phyloP scores from a whole-genome alignment of 192 early-diverging fungal species.

The Pilobolus umbonatus region DNA sequence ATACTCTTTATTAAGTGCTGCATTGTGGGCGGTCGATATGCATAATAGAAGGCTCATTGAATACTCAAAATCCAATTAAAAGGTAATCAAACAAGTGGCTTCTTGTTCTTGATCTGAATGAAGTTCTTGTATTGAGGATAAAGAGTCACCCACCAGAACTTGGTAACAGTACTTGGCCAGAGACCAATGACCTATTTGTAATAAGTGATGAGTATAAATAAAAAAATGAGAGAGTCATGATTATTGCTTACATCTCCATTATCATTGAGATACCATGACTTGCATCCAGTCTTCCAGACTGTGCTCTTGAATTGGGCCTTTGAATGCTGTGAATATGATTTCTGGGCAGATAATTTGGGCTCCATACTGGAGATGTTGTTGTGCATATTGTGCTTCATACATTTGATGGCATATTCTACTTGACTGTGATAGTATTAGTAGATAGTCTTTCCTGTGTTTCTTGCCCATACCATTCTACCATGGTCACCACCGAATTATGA shows the following conservation, averaged over 20 bases:
- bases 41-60: slow-evolving; percentile 4
- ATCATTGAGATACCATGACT: slow-evolving; percentile 47
- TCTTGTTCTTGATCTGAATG: no score
- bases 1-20: slow-evolving; percentile 8
- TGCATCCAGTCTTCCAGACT: slow-evolving; percentile 47
- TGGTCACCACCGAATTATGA: slow-evolving; percentile 39
- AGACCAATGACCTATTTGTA: background rate
- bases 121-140: background rate
- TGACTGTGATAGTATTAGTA: slow-evolving; percentile 11
- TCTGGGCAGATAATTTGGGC: slow-evolving; percentile 27
- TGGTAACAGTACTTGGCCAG: slow-evolving; percentile 3
- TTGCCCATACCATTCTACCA: slow-evolving; percentile 23
- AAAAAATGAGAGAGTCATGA: background rate
- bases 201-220: background rate
- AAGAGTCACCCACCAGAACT: slow-evolving; percentile 5
- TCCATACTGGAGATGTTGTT: slow-evolving; percentile 38
- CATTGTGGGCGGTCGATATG: slow-evolving; percentile 6
- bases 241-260: background rate
- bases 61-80: no score
- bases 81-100: no score
- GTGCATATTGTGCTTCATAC: slow-evolving; percentile 37
- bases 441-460: background rate
- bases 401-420: slow-evolving; percentile 40
- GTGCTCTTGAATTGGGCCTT: slow-evolving; percentile 18
- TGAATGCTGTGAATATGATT: slow-evolving; percentile 30